These are phyloP conservation scores for Clavispora fructus DNA, from an alignment of 805 yeast genomes.

Conservation along the genomic window DNA sequence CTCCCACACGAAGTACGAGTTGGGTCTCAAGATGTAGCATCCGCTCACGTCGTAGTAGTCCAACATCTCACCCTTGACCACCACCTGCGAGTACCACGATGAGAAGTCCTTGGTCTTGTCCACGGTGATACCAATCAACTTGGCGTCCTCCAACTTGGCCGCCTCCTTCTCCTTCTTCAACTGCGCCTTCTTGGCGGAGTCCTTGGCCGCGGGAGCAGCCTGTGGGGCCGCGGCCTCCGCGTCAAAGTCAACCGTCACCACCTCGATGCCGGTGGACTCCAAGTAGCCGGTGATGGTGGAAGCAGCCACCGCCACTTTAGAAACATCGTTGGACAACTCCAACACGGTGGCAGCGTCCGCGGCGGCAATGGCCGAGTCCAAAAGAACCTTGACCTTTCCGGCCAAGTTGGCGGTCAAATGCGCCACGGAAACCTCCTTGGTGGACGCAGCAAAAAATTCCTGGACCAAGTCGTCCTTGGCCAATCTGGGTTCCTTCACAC, in stretches of 20 bases:
- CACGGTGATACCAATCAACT: conserved; percentile 91
- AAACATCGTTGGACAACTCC: conserved; percentile 46
- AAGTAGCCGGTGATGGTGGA: conserved; percentile 43
- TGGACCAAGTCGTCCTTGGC: conserved; percentile 77
- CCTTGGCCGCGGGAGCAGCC: conserved; percentile 16
- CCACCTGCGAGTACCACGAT: conserved; percentile 94
- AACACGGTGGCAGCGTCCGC: conserved; percentile 35
- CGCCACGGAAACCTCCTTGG: conserved; percentile 62
- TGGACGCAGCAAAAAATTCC: conserved; percentile 51
- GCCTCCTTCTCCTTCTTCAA: conserved; percentile 34
- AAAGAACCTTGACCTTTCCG: conserved; percentile 53
- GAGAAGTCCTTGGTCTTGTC: conserved; percentile 91
- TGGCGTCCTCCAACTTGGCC: conserved; percentile 75
- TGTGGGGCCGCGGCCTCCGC: conserved; percentile 38
- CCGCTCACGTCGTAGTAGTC: conserved; percentile 99
- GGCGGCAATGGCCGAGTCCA: conserved; percentile 48
- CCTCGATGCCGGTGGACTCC: conserved; percentile 45
- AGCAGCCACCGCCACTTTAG: conserved; percentile 49
- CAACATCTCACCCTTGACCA: conserved; percentile 96
- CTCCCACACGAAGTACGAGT: conserved; percentile 94
- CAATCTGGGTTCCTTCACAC: conserved; percentile 78
- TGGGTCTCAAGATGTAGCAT: conserved; percentile 95
- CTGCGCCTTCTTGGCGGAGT: conserved; percentile 22
- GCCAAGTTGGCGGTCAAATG: conserved; percentile 39
- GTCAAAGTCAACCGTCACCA: conserved; percentile 50